phyloP scores from a whole-genome alignment of 192 early-diverging fungal genomes.

The Dissophora ornata region DNA sequence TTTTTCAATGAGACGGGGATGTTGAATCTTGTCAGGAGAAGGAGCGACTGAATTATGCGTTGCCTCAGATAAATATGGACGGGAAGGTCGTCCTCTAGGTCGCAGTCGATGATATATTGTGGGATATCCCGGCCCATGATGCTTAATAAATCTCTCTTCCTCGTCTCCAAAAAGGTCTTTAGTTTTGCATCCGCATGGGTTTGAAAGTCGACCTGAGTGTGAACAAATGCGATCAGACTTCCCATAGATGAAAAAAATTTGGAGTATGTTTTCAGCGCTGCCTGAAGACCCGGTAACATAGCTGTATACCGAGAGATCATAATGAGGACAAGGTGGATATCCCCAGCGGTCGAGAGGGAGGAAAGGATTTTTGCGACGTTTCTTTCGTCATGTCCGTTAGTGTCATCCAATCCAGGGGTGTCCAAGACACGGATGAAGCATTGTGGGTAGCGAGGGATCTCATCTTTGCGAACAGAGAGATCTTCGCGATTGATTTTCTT shows the following conservation, averaged over 20 bases:
- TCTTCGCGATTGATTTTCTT: not conserved
- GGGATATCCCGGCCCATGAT: constrained; percentile 14
- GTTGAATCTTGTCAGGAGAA: not conserved
- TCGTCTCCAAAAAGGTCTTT: not conserved
- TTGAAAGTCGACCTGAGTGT: not conserved
- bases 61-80: constrained; percentile 4
- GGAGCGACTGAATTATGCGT: not conserved
- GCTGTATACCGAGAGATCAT: not conserved
- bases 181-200: not conserved
- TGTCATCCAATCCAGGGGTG: constrained; percentile 23
- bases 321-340: constrained; percentile 18
- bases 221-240: constrained; percentile 13
- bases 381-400: constrained; percentile 3
- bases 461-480: not conserved
- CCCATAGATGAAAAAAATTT: constrained; percentile 2
- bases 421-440: constrained; percentile 10
- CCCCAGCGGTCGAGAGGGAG: not conserved
- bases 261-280: not conserved
- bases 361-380: constrained; percentile 13
- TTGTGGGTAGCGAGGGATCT: not conserved
- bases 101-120: constrained; percentile 17
- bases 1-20: constrained; percentile 1
- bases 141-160: not conserved
- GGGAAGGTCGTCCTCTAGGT: constrained; percentile 11
- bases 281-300: not conserved